phyloP scores from a whole-genome alignment of 106 monocot species.

The Posidonia australis region DNA sequence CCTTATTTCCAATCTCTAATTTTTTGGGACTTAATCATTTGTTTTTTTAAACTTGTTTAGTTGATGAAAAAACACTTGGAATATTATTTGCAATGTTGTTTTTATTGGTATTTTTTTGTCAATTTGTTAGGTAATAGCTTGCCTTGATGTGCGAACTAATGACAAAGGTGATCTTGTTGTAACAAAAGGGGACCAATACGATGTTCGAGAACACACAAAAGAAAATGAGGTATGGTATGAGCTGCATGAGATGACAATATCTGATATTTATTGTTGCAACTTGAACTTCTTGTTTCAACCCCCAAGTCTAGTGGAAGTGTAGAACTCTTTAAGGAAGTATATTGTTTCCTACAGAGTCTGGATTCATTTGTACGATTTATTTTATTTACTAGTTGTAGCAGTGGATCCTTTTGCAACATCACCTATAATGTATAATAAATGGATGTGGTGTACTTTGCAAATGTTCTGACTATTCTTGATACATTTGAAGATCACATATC shows the following conservation, averaged over 20 bases:
- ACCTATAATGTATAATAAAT: too few species aligned
- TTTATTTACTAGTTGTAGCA: too few species aligned
- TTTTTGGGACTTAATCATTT: background rate
- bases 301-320: too few species aligned
- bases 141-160: conserved; percentile 94
- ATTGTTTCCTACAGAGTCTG: too few species aligned
- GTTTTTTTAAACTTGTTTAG: too few species aligned
- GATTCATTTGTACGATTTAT: too few species aligned
- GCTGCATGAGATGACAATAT: background rate
- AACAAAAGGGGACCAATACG: conserved; percentile 97
- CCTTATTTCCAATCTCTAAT: background rate
- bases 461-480: too few species aligned
- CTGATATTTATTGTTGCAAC: background rate
- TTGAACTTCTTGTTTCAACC: background rate
- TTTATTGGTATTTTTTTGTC: conserved; percentile 6
- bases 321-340: too few species aligned
- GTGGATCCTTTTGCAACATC: too few species aligned
- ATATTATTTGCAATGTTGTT: too few species aligned
- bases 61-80: background rate
- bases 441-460: too few species aligned
- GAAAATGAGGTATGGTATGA: conserved; percentile 52
- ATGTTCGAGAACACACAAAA: conserved; percentile 72
- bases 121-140: conserved; percentile 70
- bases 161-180: conserved; percentile 94
- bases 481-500: too few species aligned